A percentile compares a stretch with the other conserved stretches of the same genome.
Conservation (phyloP, 257 asterid genomes). For the Linderniella brevidens region DNA sequence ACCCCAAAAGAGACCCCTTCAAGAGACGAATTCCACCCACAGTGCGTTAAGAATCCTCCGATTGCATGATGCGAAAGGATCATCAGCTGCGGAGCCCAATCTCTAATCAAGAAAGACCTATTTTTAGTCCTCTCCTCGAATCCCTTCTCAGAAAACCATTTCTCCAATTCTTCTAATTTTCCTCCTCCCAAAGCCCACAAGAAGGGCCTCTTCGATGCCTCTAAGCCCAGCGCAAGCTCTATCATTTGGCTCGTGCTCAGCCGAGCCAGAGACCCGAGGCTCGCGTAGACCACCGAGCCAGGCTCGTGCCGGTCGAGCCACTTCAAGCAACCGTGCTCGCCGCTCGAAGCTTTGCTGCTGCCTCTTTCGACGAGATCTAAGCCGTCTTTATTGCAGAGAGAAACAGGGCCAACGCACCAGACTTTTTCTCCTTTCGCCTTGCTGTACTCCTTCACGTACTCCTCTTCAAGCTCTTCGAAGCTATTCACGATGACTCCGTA, state of each 20-base stretch:
- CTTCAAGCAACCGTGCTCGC: conserved; percentile 9
- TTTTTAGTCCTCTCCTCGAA: conserved; percentile 45
- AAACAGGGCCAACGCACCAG: conserved; percentile 22
- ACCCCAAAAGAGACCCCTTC: conserved; percentile 60
- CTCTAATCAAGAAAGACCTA: conserved; percentile 45
- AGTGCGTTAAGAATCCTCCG: conserved; percentile 59
- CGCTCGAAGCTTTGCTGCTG: conserved; percentile 15
- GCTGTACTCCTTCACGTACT: conserved; percentile 6
- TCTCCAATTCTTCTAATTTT: conserved; percentile 27
- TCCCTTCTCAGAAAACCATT: conserved; percentile 34
- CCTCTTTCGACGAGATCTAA: conserved; percentile 24
- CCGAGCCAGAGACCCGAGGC: conserved; percentile 70
- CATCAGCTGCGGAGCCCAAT: conserved; percentile 83
- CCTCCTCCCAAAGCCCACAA: conserved; percentile 50
- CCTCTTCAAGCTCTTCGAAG: conserved; percentile 7
- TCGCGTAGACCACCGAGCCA: conserved; percentile 33
- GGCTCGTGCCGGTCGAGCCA: conserved; percentile 41
- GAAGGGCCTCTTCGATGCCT: conserved; percentile 34
- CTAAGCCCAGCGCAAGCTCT: conserved; percentile 52
- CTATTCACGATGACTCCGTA: conserved; percentile 6
- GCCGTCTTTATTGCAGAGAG: conserved; percentile 19
- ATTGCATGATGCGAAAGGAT: conserved; percentile 44
- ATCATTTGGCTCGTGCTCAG: conserved; percentile 33
- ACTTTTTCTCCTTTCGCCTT: conserved; percentile 11
- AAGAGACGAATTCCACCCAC: conserved; percentile 82